phyloP scores from a whole-genome alignment of 257 asterid species.

The Gynochthodes officinalis region DNA sequence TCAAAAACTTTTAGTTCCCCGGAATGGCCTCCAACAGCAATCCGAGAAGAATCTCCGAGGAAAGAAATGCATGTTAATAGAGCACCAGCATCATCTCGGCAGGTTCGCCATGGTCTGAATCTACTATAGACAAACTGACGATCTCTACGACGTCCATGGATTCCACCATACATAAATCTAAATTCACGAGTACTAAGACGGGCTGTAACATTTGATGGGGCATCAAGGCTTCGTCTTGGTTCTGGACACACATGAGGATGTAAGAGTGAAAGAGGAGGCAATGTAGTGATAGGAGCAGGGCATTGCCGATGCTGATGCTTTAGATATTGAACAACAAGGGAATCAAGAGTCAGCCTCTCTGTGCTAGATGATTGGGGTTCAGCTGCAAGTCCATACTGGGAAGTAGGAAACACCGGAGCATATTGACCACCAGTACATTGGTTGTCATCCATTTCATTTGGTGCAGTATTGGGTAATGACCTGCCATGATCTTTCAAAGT shows the following conservation, averaged over 20 bases:
- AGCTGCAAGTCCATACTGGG: slow-evolving; percentile 48
- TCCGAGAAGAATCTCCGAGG: slow-evolving; percentile 80
- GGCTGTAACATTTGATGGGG: slow-evolving; percentile 87
- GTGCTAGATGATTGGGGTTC: slow-evolving; percentile 60
- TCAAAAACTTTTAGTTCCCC: slow-evolving; percentile 91
- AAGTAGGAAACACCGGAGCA: slow-evolving; percentile 36
- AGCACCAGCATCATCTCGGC: slow-evolving; percentile 71
- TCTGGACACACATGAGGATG: slow-evolving; percentile 99
- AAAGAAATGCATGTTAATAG: slow-evolving; percentile 76
- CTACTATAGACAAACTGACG: slow-evolving; percentile 90
- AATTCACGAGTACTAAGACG: slow-evolving; percentile 89
- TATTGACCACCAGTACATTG: slow-evolving; percentile 23
- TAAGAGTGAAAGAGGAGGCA: slow-evolving; percentile 94
- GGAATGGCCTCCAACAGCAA: slow-evolving; percentile 79
- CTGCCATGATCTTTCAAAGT: slow-evolving; percentile 54
- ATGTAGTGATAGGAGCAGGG: slow-evolving; percentile 96
- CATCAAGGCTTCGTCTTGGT: slow-evolving; percentile 84
- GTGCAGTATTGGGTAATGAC: slow-evolving; percentile 26
- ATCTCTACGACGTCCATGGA: slow-evolving; percentile 86
- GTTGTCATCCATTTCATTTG: slow-evolving; percentile 56
- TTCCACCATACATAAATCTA: slow-evolving; percentile 69
- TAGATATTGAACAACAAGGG: slow-evolving; percentile 86
- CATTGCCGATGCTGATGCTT: slow-evolving; percentile 99
- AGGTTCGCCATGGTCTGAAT: slow-evolving; percentile 97
- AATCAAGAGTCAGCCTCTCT: slow-evolving; percentile 83